Evolutionary conservation across 352 stramenopile species (phyloP).

Genomic region (Thalassiosira livingstoniorum): DNA sequence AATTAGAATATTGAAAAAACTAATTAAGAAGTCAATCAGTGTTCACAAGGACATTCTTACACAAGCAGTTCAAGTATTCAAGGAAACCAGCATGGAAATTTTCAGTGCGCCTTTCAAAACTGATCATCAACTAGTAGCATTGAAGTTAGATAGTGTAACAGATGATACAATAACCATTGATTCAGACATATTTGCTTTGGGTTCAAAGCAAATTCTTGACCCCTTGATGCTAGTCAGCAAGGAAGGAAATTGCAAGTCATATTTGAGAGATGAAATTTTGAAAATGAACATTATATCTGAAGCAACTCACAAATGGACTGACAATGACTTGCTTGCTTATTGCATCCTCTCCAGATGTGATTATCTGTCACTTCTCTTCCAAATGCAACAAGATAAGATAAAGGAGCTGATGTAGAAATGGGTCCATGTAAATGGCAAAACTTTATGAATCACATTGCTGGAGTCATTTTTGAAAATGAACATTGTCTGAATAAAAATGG

Average conservation of each 20-base stretch:
- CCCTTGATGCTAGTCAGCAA: background rate
- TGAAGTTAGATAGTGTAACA: slow-evolving; percentile 21
- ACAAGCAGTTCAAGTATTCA: too few relatives aligned
- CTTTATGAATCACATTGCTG: background rate
- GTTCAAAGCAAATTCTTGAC: slow-evolving; percentile 31
- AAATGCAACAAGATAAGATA: background rate
- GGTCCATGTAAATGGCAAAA: background rate
- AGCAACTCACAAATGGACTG: slow-evolving; percentile 27
- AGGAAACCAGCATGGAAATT: slow-evolving; percentile 17
- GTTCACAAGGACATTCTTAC: too few relatives aligned
- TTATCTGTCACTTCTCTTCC: background rate
- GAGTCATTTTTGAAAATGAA: background rate
- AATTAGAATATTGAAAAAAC: too few relatives aligned
- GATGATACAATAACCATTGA: slow-evolving; percentile 28
- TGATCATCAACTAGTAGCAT: slow-evolving; percentile 22
- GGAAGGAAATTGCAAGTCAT: background rate
- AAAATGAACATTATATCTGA: background rate
- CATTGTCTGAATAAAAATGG: slow-evolving; percentile 1
- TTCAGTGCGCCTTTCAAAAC: slow-evolving; percentile 25
- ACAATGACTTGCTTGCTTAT: slow-evolving; percentile 20
- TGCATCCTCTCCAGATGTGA: slow-evolving; percentile 4
- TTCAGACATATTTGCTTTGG: slow-evolving; percentile 34
- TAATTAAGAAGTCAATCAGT: too few relatives aligned
- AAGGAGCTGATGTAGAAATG: slow-evolving; percentile 4
- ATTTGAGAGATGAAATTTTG: background rate